phyloP scores from a whole-genome alignment of 208 protist species.

The Leishmania arabica region DNA sequence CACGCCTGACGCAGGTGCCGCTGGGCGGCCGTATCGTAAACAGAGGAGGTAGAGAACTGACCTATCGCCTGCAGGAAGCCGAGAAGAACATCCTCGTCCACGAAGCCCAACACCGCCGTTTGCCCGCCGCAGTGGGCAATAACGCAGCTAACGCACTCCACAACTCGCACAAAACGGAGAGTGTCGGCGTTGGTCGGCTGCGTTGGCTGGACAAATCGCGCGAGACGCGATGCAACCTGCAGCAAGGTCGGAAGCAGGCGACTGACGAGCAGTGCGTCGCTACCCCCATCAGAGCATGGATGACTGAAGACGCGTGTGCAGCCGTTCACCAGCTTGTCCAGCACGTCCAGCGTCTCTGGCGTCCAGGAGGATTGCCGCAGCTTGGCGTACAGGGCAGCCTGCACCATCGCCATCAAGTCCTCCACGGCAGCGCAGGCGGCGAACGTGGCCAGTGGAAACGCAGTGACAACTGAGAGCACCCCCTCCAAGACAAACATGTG shows the following conservation, averaged over 20 bases:
- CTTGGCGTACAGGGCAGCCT: conserved; percentile 17
- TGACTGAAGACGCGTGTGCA: conserved; percentile 27
- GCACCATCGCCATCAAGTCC: conserved; percentile 19
- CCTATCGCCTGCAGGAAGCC: conserved; percentile 47
- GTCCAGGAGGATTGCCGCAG: neutral
- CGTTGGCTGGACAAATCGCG: conserved; percentile 36
- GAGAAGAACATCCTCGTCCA: conserved; percentile 37
- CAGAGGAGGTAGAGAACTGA: conserved; percentile 42
- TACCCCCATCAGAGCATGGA: conserved; percentile 7
- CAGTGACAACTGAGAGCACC: conserved; percentile 17
- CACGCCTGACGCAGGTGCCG: conserved; percentile 44
- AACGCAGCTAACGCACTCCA: conserved; percentile 36
- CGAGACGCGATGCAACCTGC: conserved; percentile 31
- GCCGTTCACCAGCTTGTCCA: conserved; percentile 23
- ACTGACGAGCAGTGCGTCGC: conserved; percentile 13
- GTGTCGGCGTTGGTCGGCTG: conserved; percentile 24
- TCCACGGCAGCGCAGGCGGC: conserved; percentile 8
- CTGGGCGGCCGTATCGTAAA: conserved; percentile 38
- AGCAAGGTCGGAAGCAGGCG: conserved; percentile 42
- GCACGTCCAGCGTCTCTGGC: neutral
- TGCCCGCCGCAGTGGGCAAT: conserved; percentile 23
- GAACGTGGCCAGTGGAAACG: conserved; percentile 12
- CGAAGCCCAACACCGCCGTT: conserved; percentile 21
- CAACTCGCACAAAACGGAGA: conserved; percentile 40
- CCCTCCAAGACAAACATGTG: conserved; percentile 23